Evolutionary conservation across 371 early-diverging fungal species (phyloP), one percentile per base, ranked within the genome.

Genomic region (Mortierella sp.): DNA sequence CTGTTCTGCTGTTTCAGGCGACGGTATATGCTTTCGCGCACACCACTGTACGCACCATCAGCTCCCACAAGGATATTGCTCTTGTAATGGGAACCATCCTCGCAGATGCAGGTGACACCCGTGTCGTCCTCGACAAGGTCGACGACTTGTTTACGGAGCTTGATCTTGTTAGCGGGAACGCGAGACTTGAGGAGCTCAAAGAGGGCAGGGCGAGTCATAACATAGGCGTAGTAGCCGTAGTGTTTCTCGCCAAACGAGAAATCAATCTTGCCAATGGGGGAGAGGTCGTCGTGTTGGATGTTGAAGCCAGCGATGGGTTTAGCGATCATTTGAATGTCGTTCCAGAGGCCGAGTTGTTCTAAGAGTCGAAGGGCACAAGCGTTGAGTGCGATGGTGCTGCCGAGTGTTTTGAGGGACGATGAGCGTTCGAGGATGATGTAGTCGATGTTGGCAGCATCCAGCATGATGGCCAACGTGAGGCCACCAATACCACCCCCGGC

Each of bases 401-500:
- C 84, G 0, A 77, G 21, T 6, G 84, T 70, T 58, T 77, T 77
- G 12, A 77, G 81, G 6, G 44, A 24, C 0, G 81, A 75, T 7
- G 84, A 84, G n/a, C 81, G 80, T 24, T 84, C 84, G 16, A 84
- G 75, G 11, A 84, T 51, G 27, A 77, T 21, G 54, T 78, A 84
- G 60, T 84, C 78, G 18, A 80, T 80, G 2, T 72, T 60, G 10
- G 84, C 84, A 41, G 76, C 78, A 27, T 77, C 73, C n/a, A 84
- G 75, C 77, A 84, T 84, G 46, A 84, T 84, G 63, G 81, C 80
- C 32, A 84, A 32, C 0, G 78, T 71, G 51, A 84, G 84, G 6
- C 81, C 84, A 6, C 84, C 81, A 6, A 84, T 84, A n/a, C 84
- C 84, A 2, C 84, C 84, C 11, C 81, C 81, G 1, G 72, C 81